Percentiles rank a stretch among this genome's conserved stretches.
phyloP scores from a whole-genome alignment of 495 filamentous ascomycete species.

The Xylaria venustula region DNA sequence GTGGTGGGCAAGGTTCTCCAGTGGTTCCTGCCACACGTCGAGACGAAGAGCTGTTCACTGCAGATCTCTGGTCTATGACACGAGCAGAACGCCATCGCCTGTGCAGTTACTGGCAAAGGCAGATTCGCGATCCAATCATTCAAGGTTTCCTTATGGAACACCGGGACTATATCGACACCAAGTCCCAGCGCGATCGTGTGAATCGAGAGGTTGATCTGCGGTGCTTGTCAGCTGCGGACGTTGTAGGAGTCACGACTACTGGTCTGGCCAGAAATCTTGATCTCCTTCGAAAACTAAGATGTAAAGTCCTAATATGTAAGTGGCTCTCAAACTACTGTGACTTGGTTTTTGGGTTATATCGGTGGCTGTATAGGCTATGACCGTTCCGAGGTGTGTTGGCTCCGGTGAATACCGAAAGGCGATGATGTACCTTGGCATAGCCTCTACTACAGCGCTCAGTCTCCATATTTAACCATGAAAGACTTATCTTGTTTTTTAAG shows the following conservation, averaged over 20 bases:
- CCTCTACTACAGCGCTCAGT: no score
- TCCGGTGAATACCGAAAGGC: neutral
- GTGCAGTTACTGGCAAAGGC: slow-evolving; percentile 47
- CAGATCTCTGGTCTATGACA: slow-evolving; percentile 28
- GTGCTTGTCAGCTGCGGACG: slow-evolving; percentile 51
- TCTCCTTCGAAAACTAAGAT: slow-evolving; percentile 56
- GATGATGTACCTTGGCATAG: no score
- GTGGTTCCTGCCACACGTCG: neutral
- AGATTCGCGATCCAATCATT: slow-evolving; percentile 37
- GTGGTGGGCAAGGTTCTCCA: neutral
- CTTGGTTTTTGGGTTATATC: neutral
- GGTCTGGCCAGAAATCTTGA: slow-evolving; percentile 67
- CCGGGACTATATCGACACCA: slow-evolving; percentile 31
- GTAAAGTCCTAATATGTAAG: slow-evolving; percentile 65
- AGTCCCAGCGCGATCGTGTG: slow-evolving; percentile 34
- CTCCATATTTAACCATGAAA: neutral
- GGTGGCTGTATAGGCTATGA: no score
- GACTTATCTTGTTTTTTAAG: no score
- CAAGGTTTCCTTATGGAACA: slow-evolving; percentile 32
- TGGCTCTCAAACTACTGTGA: neutral
- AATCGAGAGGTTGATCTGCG: slow-evolving; percentile 51
- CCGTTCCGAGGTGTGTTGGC: neutral
- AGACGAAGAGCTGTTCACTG: slow-evolving; percentile 2
- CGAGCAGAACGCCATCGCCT: slow-evolving; percentile 29
- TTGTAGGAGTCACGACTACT: slow-evolving; percentile 77